Evolutionary conservation across 1,284 basidiomycete genomes (phyloP), one percentile per base, ranked within the genome.

Genomic region (Anthracocystis walkeri): DNA sequence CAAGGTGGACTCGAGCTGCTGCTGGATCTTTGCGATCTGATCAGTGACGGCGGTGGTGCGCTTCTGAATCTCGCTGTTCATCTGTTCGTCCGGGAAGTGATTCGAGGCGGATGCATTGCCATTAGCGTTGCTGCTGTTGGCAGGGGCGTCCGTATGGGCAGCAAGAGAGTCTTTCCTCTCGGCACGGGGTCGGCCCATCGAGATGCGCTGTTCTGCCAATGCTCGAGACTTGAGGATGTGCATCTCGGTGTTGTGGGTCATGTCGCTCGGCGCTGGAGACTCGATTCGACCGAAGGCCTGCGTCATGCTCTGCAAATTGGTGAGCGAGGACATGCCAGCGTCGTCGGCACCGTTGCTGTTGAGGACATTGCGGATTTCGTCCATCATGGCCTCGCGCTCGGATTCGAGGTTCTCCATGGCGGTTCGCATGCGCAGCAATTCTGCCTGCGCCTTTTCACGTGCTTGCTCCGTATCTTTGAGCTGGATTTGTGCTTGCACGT

Each of bases 371-470:
- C 81, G 76, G 52, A 83, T 83, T 64, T 83, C 81, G 50, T 82
- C 77, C 74, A 83, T 82, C 81, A 83, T 83, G 25, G 75, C 74
- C 56, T 83, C 81, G 20, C 81, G 62, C 57, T 82, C 81, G 7
- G 67, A 64, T 41, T 75, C 73, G 60, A 75, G 73, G 35, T 70
- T 71, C 45, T 83, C 77, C 72, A 83, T 77, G 23, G 80, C 77
- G 11, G 50, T 54, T 23, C 81, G 78, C 81, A 83, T 82, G 35
- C 65, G 65, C 12, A 61, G 29, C 40, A 83, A 60, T 58, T 83
- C 81, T 20, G 38, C 58, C 53, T 77, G 71, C 0, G 81, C 81
- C 51, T 78, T 73, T 46, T 81, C 81, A 12, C 81, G 78, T 7
- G 81, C 81, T 21, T 61, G 51, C 55, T 83, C 81, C 50, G 81